Base-by-base conservation (phyloP, 192 early-diverging fungal genomes). In the Coemansia erecta region DNA sequence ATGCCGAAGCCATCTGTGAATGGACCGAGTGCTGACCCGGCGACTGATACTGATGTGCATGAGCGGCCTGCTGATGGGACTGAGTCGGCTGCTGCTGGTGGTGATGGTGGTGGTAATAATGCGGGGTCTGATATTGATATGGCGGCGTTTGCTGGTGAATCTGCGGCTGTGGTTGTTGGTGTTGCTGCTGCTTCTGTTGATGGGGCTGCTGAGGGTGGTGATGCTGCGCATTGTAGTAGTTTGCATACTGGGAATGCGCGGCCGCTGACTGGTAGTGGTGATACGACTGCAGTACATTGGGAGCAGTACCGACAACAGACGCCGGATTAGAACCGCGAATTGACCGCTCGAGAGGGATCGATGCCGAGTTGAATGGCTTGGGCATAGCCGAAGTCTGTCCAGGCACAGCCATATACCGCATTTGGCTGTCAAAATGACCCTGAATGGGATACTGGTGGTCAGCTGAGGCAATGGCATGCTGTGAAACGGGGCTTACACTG, bases 401-500 rank as follows among this genome's bases (percentile, higher is more conserved):
- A 1, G 74, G 74, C 15, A 77, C 74, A 1, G 74, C 68, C 74
- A 77, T 77, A 40, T 77, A 77, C 18, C 74, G 68, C 74, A 77
- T 77, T 46, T 77, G 74, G 4, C 53, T 44, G 51, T 77, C 74
- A 28, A 77, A 63, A 14, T 77, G 74, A 9, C 60, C 64, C 9
- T 66, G 60, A 21, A 77, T 50, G 18, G 60, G 64, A 26, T 70
- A 77, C 35, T 40, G 31, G 15, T 61, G 45, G 31, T 66, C 74
- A 6, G 64, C 52, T 24, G 74, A 50, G 1, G 74, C 74, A 40
- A 77, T 48, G 8, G 74, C 57, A 48, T 77, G 74, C 53, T 77
- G 74, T 6, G 68, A 63, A 1, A 77, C 35, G 10, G 74, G 74
- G 31, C 74, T 77, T 50, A 66, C 67, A 52, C 67, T 76, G 31